Evolutionary conservation across 306 rosid species (phyloP).

Genomic region (Acacia acuminata): DNA sequence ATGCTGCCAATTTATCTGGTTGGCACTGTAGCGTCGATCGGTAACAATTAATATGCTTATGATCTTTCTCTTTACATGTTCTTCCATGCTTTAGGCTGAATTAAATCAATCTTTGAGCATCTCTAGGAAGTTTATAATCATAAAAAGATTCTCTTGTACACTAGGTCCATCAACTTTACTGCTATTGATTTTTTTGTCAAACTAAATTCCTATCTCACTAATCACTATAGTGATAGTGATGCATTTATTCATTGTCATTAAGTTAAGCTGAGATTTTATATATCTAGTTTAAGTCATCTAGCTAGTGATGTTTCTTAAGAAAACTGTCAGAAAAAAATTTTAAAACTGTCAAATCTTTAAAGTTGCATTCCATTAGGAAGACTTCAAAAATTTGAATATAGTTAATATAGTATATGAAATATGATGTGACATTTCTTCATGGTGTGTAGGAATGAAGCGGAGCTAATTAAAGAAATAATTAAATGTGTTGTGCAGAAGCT

Average conservation of each 20-base stretch:
- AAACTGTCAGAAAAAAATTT: background rate
- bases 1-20: background rate
- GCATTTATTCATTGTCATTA: background rate
- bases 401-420: background rate
- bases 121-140: background rate
- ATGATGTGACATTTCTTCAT: background rate
- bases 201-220: background rate
- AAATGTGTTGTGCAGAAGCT: background rate
- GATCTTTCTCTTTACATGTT: background rate
- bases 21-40: background rate
- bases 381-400: background rate
- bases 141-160: background rate
- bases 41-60: background rate
- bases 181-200: background rate
- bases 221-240: background rate
- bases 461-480: background rate
- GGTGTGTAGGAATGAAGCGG: background rate
- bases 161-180: background rate
- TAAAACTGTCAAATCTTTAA: background rate
- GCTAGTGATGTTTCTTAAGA: background rate
- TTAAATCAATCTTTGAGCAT: background rate
- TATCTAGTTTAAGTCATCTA: background rate
- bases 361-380: background rate
- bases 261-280: background rate
- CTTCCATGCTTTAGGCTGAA: background rate